Base-by-base conservation (phyloP, 192 early-diverging fungal species). In the Linnemannia elongata region DNA sequence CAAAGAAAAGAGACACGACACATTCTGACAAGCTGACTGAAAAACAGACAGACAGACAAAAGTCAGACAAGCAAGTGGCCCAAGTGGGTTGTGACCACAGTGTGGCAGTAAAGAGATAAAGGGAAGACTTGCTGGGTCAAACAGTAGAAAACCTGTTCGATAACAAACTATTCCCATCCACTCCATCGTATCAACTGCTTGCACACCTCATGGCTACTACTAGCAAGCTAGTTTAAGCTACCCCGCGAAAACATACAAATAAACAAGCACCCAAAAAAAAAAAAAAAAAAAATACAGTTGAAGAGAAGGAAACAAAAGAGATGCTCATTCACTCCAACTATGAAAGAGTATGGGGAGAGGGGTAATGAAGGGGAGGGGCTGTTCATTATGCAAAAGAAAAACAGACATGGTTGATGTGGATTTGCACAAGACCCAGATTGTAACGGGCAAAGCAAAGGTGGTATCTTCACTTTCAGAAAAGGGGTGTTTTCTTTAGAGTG, bases 201-300 rank as follows among this genome's bases (percentile, higher is more conserved):
- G 17, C 45, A 33, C 38, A n/a, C 66, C n/a, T 27, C n/a, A 35
- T 35, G 4, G 30, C 30, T 66, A 66, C 24, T n/a, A 15, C 8
- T 52, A 49, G 17, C 20, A 52, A 52, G 49, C 20, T 52, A 52
- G 49, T 52, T 52, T 52, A 52, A 52, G 49, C n/a, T 74, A 74
- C 80, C 80, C 80, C 80, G 80, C 74, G 80, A 81, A 80, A 52
- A 52, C 49, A 52, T 22, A 18, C 49, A 52, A 22, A 5, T 4
- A 49, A 49, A 49, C 13, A 15, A 39, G 38, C 38, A 39, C 38
- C 38, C 38, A 3, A 39, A 39, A 39, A 57, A 69, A 71, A n/a
- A n/a, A n/a, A n/a, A 3, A 39, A 39, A 39, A 57, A 33, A 30
- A 63, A 57, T 22, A 33, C 60, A 33, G 60, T 66, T 66, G 75